Base-by-base conservation (phyloP, 306 rosid species). In the Quercus alba region DNA sequence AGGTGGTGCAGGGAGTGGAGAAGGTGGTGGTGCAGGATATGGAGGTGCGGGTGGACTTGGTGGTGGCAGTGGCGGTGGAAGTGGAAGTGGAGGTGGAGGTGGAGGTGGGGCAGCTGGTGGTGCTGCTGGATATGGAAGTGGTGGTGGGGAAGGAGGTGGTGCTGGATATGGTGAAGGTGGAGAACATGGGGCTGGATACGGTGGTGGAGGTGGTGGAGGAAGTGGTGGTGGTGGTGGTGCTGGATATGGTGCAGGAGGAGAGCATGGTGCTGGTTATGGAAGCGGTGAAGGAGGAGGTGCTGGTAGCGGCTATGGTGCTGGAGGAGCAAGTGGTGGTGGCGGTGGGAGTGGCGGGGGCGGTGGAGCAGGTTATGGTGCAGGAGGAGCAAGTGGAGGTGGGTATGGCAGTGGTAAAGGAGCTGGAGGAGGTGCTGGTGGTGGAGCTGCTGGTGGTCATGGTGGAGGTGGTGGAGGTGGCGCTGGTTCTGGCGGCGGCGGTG, bases 351-450 rank as follows among this genome's bases (percentile, higher is more conserved):
- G 83, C 0, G 86, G 86, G 3, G 77, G 80, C 0, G 82, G 79
- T 5, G 86, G 87, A 23, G 79, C 61, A 14, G 81, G 83, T 2
- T 63, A 57, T 5, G 87, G 84, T 23, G 72, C 19, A 1, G 87
- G 88, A 38, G 90, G 87, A 20, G 91, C 57, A 1, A 79, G 46
- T 52, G 88, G 89, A 26, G 92, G 90, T 12, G 92, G 84, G 7
- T 78, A 76, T 30, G 88, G 89, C 19, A 68, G 84, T 66, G 91
- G 89, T 1, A 73, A 68, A 44, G 86, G 90, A 19, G 23, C 76
- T 3, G 88, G 88, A 0, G 86, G 78, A 3, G 86, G 85, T 51
- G 79, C 69, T 10, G 84, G 86, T 3, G 87, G 72, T 2, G 85
- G 84, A 13, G 72, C 72, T 73, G 86, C 84, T 2, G 85, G 56